Evolutionary conservation across 352 stramenopile species (phyloP).

Genomic region (Pythium aphanidermatum): DNA sequence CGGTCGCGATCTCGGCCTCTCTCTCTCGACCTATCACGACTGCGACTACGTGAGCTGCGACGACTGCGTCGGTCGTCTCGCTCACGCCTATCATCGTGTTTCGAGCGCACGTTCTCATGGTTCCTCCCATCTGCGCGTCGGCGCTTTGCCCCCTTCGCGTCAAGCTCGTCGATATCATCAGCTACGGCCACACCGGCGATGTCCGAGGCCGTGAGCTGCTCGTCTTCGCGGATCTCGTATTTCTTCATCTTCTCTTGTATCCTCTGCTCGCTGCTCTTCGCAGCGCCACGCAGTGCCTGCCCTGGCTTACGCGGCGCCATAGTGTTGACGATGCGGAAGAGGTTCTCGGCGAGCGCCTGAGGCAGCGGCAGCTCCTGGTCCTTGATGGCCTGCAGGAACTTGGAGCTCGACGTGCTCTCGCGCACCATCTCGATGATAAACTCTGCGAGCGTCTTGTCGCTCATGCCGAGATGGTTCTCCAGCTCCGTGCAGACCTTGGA

Average conservation of each 20-base stretch:
- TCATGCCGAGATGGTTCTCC: slow-evolving; percentile 92
- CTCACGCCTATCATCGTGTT: slow-evolving; percentile 1
- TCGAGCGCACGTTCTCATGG: neutral
- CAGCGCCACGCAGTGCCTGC: neutral
- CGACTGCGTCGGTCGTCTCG: slow-evolving; percentile 14
- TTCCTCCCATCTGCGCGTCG: slow-evolving; percentile 1
- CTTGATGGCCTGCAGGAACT: slow-evolving; percentile 57
- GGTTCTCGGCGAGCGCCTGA: slow-evolving; percentile 55
- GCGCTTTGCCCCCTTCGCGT: slow-evolving; percentile 3
- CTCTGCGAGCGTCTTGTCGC: slow-evolving; percentile 96
- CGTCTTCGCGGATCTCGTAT: slow-evolving; percentile 48
- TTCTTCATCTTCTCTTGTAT: slow-evolving; percentile 16
- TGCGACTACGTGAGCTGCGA: slow-evolving; percentile 23
- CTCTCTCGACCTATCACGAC: slow-evolving; percentile 36
- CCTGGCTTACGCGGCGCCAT: slow-evolving; percentile 54
- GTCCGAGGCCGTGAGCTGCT: slow-evolving; percentile 60
- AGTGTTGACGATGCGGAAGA: slow-evolving; percentile 77
- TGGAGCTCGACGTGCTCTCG: slow-evolving; percentile 51
- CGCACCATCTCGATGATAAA: slow-evolving; percentile 93
- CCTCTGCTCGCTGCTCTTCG: slow-evolving; percentile 1
- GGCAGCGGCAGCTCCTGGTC: slow-evolving; percentile 57
- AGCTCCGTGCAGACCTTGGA: slow-evolving; percentile 87
- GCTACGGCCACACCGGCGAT: slow-evolving; percentile 32
- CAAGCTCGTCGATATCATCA: slow-evolving; percentile 2
- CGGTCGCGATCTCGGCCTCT: slow-evolving; percentile 6